Conservation (phyloP, 2,329 filamentous ascomycete species). For the Purpureocillium lavendulum region DNA sequence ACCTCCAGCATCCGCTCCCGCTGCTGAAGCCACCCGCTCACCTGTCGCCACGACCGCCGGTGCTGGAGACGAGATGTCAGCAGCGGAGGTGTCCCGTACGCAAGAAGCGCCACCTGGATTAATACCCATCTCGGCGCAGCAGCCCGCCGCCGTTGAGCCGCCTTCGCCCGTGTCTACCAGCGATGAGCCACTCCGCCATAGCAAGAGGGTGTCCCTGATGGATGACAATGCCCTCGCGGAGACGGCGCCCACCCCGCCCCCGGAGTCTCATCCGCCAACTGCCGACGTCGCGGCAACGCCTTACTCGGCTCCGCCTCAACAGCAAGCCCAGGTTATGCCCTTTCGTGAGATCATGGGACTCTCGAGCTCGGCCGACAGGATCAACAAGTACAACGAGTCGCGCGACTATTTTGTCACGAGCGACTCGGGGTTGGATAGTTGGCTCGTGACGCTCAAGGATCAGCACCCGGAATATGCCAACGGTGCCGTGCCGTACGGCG, state of each 20-base stretch:
- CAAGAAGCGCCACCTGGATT: too few species aligned
- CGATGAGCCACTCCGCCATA: slow-evolving; percentile 16
- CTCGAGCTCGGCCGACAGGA: slow-evolving; percentile 56
- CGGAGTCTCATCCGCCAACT: slow-evolving; percentile 25
- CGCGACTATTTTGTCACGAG: slow-evolving; percentile 61
- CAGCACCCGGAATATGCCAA: slow-evolving; percentile 40
- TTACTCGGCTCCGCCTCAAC: not conserved
- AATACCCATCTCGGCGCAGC: not conserved
- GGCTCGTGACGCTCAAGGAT: slow-evolving; percentile 39
- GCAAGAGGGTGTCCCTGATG: slow-evolving; percentile 27
- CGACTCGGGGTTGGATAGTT: slow-evolving; percentile 64
- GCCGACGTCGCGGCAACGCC: slow-evolving; percentile 6
- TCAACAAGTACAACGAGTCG: slow-evolving; percentile 65
- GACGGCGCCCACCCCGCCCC: slow-evolving; percentile 25
- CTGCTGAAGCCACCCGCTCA: not conserved
- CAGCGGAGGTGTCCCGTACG: slow-evolving; percentile 1
- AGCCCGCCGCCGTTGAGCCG: slow-evolving; percentile 23
- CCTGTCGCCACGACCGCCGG: not conserved
- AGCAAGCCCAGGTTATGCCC: slow-evolving; percentile 31
- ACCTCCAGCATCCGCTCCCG: not conserved
- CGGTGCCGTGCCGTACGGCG: slow-evolving; percentile 21
- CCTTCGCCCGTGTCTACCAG: slow-evolving; percentile 35
- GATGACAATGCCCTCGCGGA: slow-evolving; percentile 35
- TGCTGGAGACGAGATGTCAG: slow-evolving; percentile 1
- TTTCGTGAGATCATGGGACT: slow-evolving; percentile 75